A percentile compares a stretch with the other conserved stretches of the same genome.
phyloP scores from a whole-genome alignment of 2,329 filamentous ascomycete species.

The Cladosporium sp. region DNA sequence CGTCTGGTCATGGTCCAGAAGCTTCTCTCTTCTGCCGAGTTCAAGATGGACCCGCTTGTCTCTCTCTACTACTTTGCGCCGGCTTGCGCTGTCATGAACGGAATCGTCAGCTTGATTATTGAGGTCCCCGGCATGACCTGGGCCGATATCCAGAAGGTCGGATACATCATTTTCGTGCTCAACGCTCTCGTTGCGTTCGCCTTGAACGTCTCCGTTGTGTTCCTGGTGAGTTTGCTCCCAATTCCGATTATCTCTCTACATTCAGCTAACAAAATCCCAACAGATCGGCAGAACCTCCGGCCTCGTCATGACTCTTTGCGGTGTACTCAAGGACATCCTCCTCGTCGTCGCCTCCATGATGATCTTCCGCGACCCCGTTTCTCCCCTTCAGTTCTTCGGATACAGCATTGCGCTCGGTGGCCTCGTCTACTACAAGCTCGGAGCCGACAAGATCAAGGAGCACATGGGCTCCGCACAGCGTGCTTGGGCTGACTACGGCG shows the following conservation, averaged over 20 bases:
- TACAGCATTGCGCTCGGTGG: slow-evolving; percentile 78
- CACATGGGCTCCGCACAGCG: slow-evolving; percentile 72
- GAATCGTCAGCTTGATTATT: slow-evolving; percentile 69
- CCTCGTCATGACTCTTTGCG: slow-evolving; percentile 81
- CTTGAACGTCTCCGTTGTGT: slow-evolving; percentile 82
- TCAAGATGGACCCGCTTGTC: slow-evolving; percentile 89
- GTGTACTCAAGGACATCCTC: slow-evolving; percentile 85
- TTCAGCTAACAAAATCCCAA: background rate
- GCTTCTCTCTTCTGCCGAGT: slow-evolving; percentile 77
- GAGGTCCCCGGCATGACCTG: slow-evolving; percentile 71
- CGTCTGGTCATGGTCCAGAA: slow-evolving; percentile 83
- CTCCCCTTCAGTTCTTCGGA: slow-evolving; percentile 76
- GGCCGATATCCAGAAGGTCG: slow-evolving; percentile 72
- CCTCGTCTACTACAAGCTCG: slow-evolving; percentile 85
- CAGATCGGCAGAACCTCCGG: slow-evolving; percentile 88
- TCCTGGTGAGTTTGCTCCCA: slow-evolving; percentile 66
- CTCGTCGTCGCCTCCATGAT: slow-evolving; percentile 78
- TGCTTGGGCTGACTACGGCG: slow-evolving; percentile 84
- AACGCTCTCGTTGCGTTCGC: slow-evolving; percentile 80
- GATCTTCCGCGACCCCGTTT: slow-evolving; percentile 77
- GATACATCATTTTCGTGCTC: slow-evolving; percentile 69
- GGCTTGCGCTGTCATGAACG: slow-evolving; percentile 81
- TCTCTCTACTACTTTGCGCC: slow-evolving; percentile 90
- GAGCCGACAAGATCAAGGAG: slow-evolving; percentile 78
- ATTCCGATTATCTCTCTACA: background rate